Evolutionary conservation across 1,284 basidiomycete genomes (phyloP), one percentile per base, ranked within the genome.

Genomic region (Takashimella koratensis): DNA sequence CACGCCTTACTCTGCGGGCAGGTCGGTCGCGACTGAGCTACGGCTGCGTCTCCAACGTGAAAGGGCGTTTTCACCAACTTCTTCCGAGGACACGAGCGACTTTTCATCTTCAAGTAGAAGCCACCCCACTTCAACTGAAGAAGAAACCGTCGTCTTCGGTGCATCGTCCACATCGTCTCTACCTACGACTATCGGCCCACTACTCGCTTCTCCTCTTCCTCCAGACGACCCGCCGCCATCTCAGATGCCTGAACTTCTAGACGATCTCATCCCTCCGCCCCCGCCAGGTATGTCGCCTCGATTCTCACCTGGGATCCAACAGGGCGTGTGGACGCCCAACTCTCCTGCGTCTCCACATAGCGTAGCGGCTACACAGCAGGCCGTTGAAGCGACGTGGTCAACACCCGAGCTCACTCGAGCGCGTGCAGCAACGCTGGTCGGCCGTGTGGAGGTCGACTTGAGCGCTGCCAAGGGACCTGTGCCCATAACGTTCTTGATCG

Each of bases 401-500:
- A 52, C 58, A 11, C 53, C 59, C 6, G 58, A 59, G n/a, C 59
- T 59, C 5, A 48, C 60, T 3, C 46, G 62, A 40, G 63, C 63
- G 2, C 21, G 21, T n/a, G 10, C 16, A 11, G 13, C 21, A 21
- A 43, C 42, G 42, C 52, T 72, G 3, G 67, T 72, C 1, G 70
- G 70, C 2, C 54, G 65, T 36, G 67, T 68, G 59, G 67, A 72
- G 6, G 61, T 58, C 12, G 65, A 70, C 43, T 49, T 72, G 25
- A 45, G 57, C 1, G 58, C 57, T 2, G 46, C 70, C 1, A 62
- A 64, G 39, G 68, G 68, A 12, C 72, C 72, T 0, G 65, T 74
- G 3, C 72, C 72, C 2, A 73, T 74, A 45, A 67, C 69, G 1
- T 74, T 74, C 56, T 43, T 67, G 8, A 49, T 70, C 36, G 63